Base-by-base conservation (phyloP, 352 stramenopile genomes). In the Labyrinthula sp. region DNA sequence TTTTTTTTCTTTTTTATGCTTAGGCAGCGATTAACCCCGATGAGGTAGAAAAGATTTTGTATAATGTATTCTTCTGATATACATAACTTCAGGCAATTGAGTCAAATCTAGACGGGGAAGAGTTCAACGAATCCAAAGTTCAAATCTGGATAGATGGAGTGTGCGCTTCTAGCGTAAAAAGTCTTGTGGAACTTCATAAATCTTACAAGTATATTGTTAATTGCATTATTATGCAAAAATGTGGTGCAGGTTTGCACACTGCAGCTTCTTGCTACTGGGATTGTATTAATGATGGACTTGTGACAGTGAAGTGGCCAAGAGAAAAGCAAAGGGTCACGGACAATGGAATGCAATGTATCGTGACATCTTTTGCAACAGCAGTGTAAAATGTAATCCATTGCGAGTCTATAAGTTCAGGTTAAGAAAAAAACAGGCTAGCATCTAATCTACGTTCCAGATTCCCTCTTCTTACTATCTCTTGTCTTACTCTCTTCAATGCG, bases 211-310 rank as follows among this genome's bases (percentile, higher is more conserved):
- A 87, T 52, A 68, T 81, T 28, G 67, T 68, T 79, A 59, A 8
- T 60, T 37, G 71, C 40, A 56, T 82, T 4, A 81, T 89, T 57
- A 85, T 90, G 69, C 78, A 90, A 58, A 88, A 87, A 59, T 89
- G 89, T 54, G 78, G 78, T 35, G 77, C 78, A 1, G 78, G 78
- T 12, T 62, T 90, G 7, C 77, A 90, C 48, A 63, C 74, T 5
- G 66, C 72, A 7, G 69, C 88, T 34, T 84, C 73, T 8, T 84
- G 74, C 23, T 79, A 81, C 45, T 87, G 77, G 77, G 78, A 89
- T 50, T 81, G 70, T 0, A 71, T 68, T 52, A 88, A 67, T 14
- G 78, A 90, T 45, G 81, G 79, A 71, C 58, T 33, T 36, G 56
- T 58, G n/a, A 36, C 57, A 2, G 72, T 81, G 38, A 84, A 81